Evolutionary conservation across 2,329 filamentous ascomycete genomes (phyloP).

Genomic region (Trichoderma endophyticum): DNA sequence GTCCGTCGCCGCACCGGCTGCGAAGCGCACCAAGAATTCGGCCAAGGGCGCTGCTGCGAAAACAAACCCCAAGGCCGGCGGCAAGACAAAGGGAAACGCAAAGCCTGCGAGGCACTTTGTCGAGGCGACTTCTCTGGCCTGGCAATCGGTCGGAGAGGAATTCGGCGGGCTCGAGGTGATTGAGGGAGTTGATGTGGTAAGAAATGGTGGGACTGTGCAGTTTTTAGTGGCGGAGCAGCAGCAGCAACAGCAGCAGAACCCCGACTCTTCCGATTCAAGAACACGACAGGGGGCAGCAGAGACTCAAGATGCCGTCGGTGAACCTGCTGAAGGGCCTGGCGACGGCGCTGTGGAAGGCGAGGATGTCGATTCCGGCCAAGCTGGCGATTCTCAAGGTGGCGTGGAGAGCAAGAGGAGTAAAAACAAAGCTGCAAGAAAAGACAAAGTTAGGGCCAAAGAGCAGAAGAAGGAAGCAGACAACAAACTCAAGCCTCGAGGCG

Average conservation of each 20-base stretch:
- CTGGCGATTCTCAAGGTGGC: conserved; percentile 31
- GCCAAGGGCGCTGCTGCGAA: conserved; percentile 19
- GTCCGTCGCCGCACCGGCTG: conserved; percentile 29
- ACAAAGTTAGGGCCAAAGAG: conserved; percentile 28
- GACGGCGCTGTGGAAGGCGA: conserved; percentile 41
- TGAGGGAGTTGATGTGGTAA: conserved; percentile 82
- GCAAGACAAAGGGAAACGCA: conserved; percentile 14
- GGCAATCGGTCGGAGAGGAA: conserved; percentile 82
- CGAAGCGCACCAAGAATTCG: conserved; percentile 37
- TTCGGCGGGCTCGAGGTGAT: conserved; percentile 92
- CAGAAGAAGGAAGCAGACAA: conserved; percentile 33
- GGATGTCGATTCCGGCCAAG: conserved; percentile 33
- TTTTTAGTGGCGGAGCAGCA: conserved; percentile 45
- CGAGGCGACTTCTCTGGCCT: conserved; percentile 49
- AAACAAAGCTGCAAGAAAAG: conserved; percentile 32
- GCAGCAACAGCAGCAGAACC: conserved; percentile 11
- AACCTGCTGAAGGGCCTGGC: conserved; percentile 65
- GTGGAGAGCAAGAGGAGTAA: conserved; percentile 30
- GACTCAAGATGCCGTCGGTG: conserved; percentile 36
- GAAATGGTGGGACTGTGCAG: conserved; percentile 55
- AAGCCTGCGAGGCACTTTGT: conserved; percentile 33
- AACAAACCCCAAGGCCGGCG: conserved; percentile 9
- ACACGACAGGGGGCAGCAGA: neutral
- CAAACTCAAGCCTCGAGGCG: conserved; percentile 10
- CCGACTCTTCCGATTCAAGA: conserved; percentile 24